Evolutionary conservation across 257 asterid genomes (phyloP), one percentile per base, ranked within the genome.

Genomic region (Rauvolfia tetraphylla): DNA sequence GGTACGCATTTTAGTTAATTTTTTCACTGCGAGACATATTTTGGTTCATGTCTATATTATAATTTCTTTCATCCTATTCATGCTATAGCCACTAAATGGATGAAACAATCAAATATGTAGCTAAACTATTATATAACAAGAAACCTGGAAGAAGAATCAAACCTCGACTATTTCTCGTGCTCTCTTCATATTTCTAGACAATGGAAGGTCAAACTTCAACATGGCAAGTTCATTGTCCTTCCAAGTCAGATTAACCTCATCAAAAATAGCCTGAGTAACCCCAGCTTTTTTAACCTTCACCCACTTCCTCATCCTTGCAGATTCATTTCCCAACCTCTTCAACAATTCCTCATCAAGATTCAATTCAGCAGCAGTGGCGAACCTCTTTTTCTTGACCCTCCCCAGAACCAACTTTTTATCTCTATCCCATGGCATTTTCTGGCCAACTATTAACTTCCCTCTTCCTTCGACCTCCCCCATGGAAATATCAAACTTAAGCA

Each of bases 211-310:
- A 84, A 95, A 92, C 48, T 90, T 95, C 76, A 95, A 72, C 97
- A 95, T 88, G 69, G 95, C 95, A n/a, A 95, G 97, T 86, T 92
- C 97, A 76, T 81, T 83, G 68, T 77, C 80, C 81, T 88, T 87
- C 99, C 99, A 95, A 73, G 78, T 51, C 44, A 76, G 77, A 66
- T 71, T 86, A 79, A 95, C 81, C 85, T 87, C 90, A 86, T 89
- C 85, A 71, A 91, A 89, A 74, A 90, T 97, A 75, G 85, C 88
- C 81, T 82, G 90, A 74, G 91, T 92, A 62, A 95, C 96, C 68
- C 99, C 99, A 65, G 93, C 91, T 86, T 95, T 95, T 90, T 82
- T 95, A 84, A 92, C 94, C 83, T 95, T 95, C 68, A 92, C 91
- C 99, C 99, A 92, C 82, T 81, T 86, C 83, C 75, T 84, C 66